A percentile compares a stretch with the other conserved stretches of the same genome.
Conservation (phyloP, 352 stramenopile species). For the Globisporangium irregulare region DNA sequence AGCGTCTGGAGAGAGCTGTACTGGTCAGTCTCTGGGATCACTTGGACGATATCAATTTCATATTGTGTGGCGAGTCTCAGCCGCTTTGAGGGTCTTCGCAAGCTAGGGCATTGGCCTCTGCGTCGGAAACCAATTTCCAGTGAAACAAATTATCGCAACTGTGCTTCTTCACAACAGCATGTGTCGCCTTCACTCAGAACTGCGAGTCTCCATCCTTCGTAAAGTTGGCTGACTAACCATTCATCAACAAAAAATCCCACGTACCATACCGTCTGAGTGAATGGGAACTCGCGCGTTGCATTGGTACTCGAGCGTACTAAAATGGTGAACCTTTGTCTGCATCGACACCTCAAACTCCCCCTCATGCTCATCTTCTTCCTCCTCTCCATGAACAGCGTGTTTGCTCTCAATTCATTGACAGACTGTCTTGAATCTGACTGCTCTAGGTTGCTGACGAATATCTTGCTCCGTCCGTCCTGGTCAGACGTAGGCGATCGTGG, state of each 20-base stretch:
- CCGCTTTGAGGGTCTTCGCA: not conserved
- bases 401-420: not conserved
- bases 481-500: not conserved
- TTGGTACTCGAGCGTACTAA: not conserved
- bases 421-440: not conserved
- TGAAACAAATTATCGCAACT: no score
- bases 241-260: not conserved
- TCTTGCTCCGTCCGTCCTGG: not conserved
- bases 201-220: not conserved
- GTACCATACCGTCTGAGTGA: not conserved
- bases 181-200: no score
- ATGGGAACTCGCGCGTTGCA: not conserved
- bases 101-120: not conserved
- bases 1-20: not conserved
- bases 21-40: not conserved
- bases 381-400: not conserved
- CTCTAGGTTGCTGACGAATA: not conserved
- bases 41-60: not conserved
- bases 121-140: no score
- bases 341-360: not conserved
- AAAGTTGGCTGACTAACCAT: not conserved
- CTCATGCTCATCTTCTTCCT: not conserved
- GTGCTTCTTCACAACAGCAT: no score
- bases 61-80: not conserved
- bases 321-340: not conserved